Base-by-base conservation (phyloP, 2,329 filamentous ascomycete species). In the Penicillium verrucosum region DNA sequence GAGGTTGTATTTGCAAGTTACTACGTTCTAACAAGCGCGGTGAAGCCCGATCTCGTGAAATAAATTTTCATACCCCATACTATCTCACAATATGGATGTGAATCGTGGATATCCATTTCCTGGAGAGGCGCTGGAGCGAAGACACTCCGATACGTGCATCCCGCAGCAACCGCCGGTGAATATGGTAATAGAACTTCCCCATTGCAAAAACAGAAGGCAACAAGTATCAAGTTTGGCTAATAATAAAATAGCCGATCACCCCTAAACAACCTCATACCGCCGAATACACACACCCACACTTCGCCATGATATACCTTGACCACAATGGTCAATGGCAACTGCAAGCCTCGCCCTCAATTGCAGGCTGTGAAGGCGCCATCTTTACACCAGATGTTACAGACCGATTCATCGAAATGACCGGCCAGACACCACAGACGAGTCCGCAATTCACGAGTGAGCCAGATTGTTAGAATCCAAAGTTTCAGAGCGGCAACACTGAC, bases 291-390 rank as follows among this genome's bases (percentile, higher is more conserved):
- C 71, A 72, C 34, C 64, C 68, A 6, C 73, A 75, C 50, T 75
- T 70, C 46, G 72, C 71, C n/a, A 61, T 75, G 54, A 65, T 75
- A 37, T 75, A 72, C 49, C 64, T 74, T 30, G 71, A 75, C 47
- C 65, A 68, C 16, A 66, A 71, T 49, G 72, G 73, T 2, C 64
- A 72, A 32, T 60, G 71, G 36, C 66, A 67, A 23, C 54, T 72
- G 3, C 65, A 71, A 51, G 65, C 63, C 14, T 75, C 73, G 0
- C 62, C 69, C 10, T 74, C 72, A 10, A 66, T 74, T 46, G 60
- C 66, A 16, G 67, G 68, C 18, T 70, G 66, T 40, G 70, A 66
- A 34, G 68, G 64, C 16, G 58, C 63, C 0, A 71, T 75, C 18
- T 74, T 75, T 58, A 72, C 72, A 2, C 65, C 68, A 4, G 72